Evolutionary conservation across 768 basidiomycete genomes (phyloP), one percentile per base, ranked within the genome.

Genomic region (Collybia nuda): DNA sequence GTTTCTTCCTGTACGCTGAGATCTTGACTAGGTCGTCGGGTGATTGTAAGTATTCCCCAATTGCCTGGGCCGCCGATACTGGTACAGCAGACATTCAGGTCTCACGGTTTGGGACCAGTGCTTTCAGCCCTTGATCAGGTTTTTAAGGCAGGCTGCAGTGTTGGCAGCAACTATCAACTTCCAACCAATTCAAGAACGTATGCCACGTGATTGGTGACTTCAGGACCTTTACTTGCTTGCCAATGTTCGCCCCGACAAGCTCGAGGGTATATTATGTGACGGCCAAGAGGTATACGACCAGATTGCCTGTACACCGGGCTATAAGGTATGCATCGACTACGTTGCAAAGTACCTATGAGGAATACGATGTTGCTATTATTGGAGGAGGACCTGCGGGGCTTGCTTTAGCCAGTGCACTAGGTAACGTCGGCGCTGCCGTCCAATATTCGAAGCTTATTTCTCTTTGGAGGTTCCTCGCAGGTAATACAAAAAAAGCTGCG

Each of bases 341-440:
- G n/a, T n/a, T n/a, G 3, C 39, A 48, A 12, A 26, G 28, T 19
- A 48, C 39, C 36, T 47, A 66, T 22, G 71, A 80, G 52, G 80
- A 89, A 32, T 85, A 80, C 56, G 97, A 98, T 65, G 78, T 98
- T 28, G 90, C 96, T 18, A 90, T 98, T 58, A 91, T 98, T 21
- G 96, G 97, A 15, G 97, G 92, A 22, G 96, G 95, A 1, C 94
- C 93, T 21, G 91, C 82, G 3, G 97, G 97, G 3, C 77, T 99
- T 36, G 89, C 94, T 11, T 72, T 99, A 29, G 94, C 93, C 2
- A 84, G 83, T 62, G 91, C 93, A 28, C 75, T 99, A 6, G 80
- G 95, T 96, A 63, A 26, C 52, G 80, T 66, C 15, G 47, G 12
- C 32, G 21, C 42, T 46, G 52, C 9, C 26, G 46, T 8, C 18